A percentile compares a stretch with the other conserved stretches of the same genome.
phyloP scores from a whole-genome alignment of 2,329 filamentous ascomycete species.

The Phialophora chinensis region DNA sequence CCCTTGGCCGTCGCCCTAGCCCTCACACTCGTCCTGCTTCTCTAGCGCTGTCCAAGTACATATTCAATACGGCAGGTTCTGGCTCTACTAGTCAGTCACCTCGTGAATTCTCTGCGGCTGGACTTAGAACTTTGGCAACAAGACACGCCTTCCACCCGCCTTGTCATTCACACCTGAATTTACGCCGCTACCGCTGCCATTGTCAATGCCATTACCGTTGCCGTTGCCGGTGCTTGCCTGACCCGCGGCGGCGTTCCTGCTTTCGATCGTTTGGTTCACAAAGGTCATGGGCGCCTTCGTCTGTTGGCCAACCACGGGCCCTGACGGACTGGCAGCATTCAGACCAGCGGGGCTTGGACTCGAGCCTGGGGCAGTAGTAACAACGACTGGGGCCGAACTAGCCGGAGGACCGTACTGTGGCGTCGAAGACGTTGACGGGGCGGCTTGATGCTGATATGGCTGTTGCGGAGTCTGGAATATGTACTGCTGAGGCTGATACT shows the following conservation, averaged over 20 bases:
- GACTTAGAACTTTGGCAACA: not conserved
- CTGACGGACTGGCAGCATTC: not conserved
- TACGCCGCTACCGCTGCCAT: slow-evolving; percentile 17
- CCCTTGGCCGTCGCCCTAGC: not conserved
- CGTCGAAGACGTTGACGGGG: slow-evolving; percentile 16
- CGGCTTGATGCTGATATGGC: slow-evolving; percentile 31
- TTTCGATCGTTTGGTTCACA: slow-evolving; percentile 34
- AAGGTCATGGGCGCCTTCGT: slow-evolving; percentile 32
- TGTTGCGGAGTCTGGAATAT: slow-evolving; percentile 36
- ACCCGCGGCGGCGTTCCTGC: slow-evolving; percentile 24
- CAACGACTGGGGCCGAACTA: not conserved
- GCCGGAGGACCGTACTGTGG: slow-evolving; percentile 13
- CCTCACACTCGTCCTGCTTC: not conserved
- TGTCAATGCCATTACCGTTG: not conserved
- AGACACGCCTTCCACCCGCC: not conserved
- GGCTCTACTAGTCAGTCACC: not conserved
- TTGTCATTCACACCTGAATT: no score
- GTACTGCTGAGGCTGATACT: slow-evolving; percentile 24
- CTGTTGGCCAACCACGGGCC: slow-evolving; percentile 22
- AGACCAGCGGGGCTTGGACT: not conserved
- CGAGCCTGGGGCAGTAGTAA: not conserved
- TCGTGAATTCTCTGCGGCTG: not conserved
- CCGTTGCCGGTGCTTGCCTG: not conserved
- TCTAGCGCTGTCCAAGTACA: not conserved
- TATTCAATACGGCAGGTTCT: not conserved